Evolutionary conservation across 306 rosid species (phyloP).

Genomic region (Chamaecrista fasciculata): DNA sequence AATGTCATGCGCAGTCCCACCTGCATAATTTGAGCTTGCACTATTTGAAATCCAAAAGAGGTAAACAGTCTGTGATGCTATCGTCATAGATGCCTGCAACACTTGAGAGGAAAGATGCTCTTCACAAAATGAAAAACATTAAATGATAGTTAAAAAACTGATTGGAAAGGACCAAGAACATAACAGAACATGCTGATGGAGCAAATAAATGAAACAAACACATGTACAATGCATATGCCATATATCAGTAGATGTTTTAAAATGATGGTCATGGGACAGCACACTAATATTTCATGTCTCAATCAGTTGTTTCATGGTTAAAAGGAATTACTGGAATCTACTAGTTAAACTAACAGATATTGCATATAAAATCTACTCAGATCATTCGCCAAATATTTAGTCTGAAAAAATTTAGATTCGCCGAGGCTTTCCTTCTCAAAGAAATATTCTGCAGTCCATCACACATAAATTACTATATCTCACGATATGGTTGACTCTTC

Average conservation of each 20-base stretch:
- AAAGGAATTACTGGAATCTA: not conserved
- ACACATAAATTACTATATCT: not conserved
- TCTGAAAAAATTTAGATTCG: not conserved
- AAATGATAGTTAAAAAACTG: conserved; percentile 50
- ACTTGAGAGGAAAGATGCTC: conserved; percentile 45
- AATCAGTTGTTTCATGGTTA: not conserved
- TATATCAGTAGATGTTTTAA: not conserved
- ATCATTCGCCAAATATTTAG: not conserved
- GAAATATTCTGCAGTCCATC: not conserved
- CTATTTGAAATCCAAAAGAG: conserved; percentile 61
- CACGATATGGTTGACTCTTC: not conserved
- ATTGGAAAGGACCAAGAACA: conserved; percentile 32
- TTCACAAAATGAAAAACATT: conserved; percentile 54
- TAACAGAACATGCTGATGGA: conserved; percentile 1
- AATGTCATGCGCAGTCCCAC: conserved; percentile 59
- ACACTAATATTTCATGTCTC: not conserved
- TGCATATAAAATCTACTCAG: not conserved
- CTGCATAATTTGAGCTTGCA: conserved; percentile 59
- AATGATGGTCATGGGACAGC: not conserved
- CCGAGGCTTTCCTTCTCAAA: not conserved
- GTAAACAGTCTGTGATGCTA: conserved; percentile 59
- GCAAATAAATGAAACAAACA: conserved; percentile 16
- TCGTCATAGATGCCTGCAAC: conserved; percentile 68
- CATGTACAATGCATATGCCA: conserved; percentile 7
- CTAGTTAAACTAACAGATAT: not conserved